Base-by-base conservation (phyloP, 2,329 filamentous ascomycete genomes). In the Penicillium sp. region DNA sequence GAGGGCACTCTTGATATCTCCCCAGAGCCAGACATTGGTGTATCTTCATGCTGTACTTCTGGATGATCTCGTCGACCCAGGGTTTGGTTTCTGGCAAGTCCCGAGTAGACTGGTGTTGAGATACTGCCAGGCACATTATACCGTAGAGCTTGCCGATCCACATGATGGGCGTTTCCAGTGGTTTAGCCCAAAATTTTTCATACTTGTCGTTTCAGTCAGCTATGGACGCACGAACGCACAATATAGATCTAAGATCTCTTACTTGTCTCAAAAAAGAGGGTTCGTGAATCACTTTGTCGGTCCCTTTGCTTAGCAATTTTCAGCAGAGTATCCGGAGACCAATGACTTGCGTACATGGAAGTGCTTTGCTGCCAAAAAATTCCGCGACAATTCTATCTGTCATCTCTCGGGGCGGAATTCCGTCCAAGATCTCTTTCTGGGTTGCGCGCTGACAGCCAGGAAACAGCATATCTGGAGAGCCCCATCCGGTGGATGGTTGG, bases 11-110 rank as follows among this genome's bases (percentile, higher is more conserved):
- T 14, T 38, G 28, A 23, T 43, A 43, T 23, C 23, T 32, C 4
- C 41, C 40, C 16, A 38, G 32, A 1, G 41, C 23, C 21, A 47
- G 26, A 18, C 44, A 41, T 33, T 43, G 44, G 18, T 34, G 32
- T 5, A 43, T 32, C 27, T 43, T 47, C 73, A 54, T 78, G 75
- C 23, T 78, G 58, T 57, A 75, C 72, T 51, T 74, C 65, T 34
- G 66, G 65, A 45, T 63, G 31, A 33, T 34, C 17, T 21, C 33
- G n/a, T n/a, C n/a, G n/a, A n/a, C n/a, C n/a, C n/a, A n/a, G n/a
- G n/a, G n/a, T 7, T 10, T 18, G 30, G 36, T n/a, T 23, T 29
- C 37, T 23, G 33, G 23, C 14, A 26, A 39, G 18, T 10, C 23
- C 8, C 15, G 20, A 18, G n/a, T 19, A 21, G 15, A 26, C 4